These are phyloP conservation scores for Mortierella antarctica DNA, from an alignment of 192 early-diverging fungal genomes.

Conservation along the genomic window DNA sequence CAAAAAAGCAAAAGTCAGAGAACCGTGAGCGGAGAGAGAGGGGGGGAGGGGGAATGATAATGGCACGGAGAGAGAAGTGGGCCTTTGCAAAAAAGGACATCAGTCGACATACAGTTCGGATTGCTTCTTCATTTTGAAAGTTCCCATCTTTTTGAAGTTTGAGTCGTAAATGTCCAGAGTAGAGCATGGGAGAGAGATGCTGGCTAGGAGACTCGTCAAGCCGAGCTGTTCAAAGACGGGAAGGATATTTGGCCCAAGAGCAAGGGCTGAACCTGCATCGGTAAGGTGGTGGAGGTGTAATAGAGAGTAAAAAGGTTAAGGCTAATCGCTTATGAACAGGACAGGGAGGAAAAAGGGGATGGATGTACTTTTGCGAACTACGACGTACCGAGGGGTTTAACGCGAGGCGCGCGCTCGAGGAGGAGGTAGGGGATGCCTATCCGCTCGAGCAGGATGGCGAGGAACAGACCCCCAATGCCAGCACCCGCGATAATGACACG, in stretches of 20 bases:
- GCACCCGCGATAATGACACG: constrained; percentile 17
- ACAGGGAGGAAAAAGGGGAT: not conserved
- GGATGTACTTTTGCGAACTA: not conserved
- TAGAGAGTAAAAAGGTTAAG: not conserved
- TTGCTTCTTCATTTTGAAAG: not conserved
- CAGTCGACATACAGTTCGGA: constrained; percentile 3
- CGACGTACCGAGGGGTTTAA: constrained; percentile 12
- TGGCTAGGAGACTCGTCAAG: not conserved
- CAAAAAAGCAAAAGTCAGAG: not conserved
- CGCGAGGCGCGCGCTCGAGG: not conserved
- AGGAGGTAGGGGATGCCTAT: constrained; percentile 11
- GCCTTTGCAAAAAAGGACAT: not conserved
- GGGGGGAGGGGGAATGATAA: not conserved
- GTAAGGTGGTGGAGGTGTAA: not conserved
- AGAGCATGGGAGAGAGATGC: constrained; percentile 5
- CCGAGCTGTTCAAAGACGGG: constrained; percentile 20
- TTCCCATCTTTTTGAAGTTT: constrained; percentile 11
- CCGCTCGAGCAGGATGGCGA: constrained; percentile 9
- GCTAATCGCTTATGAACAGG: not conserved
- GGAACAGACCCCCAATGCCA: constrained; percentile 6
- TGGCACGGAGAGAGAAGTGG: not conserved
- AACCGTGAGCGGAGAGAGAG: not conserved
- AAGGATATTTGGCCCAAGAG: constrained; percentile 4
- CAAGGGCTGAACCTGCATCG: constrained; percentile 10
- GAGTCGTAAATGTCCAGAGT: constrained; percentile 3